A percentile compares a stretch with the other conserved stretches of the same genome.
These are phyloP conservation scores for Hemerocallis citrina DNA, from an alignment of 106 monocot genomes.

Conservation along the genomic window DNA sequence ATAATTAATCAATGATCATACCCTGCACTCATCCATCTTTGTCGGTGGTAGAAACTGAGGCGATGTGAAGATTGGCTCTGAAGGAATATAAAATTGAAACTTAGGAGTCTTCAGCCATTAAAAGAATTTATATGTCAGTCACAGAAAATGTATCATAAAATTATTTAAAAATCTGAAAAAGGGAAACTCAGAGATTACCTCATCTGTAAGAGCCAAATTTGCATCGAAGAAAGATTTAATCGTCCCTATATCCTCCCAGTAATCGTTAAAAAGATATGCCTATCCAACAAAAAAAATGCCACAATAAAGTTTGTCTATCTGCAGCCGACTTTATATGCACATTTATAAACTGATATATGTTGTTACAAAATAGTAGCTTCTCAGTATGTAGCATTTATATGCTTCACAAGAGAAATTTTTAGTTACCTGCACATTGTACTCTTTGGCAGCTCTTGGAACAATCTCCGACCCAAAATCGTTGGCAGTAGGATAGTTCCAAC, in stretches of 20 bases:
- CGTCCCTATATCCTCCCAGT: conserved; percentile 80
- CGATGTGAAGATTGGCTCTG: conserved; percentile 51
- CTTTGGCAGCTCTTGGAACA: conserved; percentile 39
- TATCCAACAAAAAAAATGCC: conserved; percentile 1
- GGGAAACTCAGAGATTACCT: conserved; percentile 16
- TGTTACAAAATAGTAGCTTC: too few relatives aligned
- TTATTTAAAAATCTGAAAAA: neutral
- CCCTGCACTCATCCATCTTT: conserved; percentile 58
- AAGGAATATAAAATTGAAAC: conserved; percentile 53
- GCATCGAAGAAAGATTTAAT: conserved; percentile 74
- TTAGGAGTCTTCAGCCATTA: conserved; percentile 27
- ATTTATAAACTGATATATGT: too few relatives aligned
- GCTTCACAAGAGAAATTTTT: neutral
- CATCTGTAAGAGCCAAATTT: conserved; percentile 61
- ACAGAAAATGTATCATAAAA: neutral
- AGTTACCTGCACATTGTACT: conserved; percentile 50
- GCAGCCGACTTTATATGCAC: too few relatives aligned
- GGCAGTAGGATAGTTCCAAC: conserved; percentile 29
- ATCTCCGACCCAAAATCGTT: conserved; percentile 65
- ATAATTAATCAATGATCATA: conserved; percentile 8
- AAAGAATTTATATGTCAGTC: neutral
- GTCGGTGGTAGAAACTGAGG: conserved; percentile 55
- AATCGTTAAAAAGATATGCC: conserved; percentile 69
- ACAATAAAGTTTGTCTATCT: too few relatives aligned
- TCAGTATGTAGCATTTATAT: too few relatives aligned